Percentiles rank a stretch among this genome's conserved stretches.
Conservation (phyloP, 148 eudicot species). For the Rhododendron ovatum region DNA sequence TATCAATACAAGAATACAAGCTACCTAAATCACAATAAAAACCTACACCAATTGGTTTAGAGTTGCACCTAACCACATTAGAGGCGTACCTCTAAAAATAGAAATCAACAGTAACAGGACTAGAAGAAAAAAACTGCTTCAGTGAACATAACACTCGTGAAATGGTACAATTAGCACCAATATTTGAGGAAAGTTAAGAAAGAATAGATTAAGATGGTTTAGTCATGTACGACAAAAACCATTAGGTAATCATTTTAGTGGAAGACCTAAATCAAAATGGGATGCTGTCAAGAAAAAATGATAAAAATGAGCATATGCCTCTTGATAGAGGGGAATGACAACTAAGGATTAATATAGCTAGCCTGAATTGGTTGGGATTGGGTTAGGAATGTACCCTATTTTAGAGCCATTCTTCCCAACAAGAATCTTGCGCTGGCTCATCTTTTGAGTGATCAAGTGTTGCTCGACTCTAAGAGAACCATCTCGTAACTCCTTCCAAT, state of each 20-base stretch:
- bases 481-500: constrained; percentile 83
- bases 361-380: not conserved
- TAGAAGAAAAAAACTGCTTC: not conserved
- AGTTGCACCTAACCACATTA: not conserved
- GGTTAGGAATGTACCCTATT: constrained; percentile 59
- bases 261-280: not conserved
- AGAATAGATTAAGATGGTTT: not conserved
- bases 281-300: not conserved
- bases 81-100: not conserved
- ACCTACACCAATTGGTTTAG: not conserved
- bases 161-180: not conserved
- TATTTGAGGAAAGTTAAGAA: not conserved
- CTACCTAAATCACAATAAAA: not conserved
- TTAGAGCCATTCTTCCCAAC: constrained; percentile 92
- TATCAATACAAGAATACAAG: not conserved
- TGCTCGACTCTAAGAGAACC: constrained; percentile 94
- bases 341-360: not conserved
- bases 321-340: not conserved
- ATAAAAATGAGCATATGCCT: not conserved
- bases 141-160: not conserved
- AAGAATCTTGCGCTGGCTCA: constrained; percentile 88
- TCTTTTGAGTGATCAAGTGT: constrained; percentile 74
- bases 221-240: not conserved
- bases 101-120: not conserved
- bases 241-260: not conserved